Evolutionary conservation across 1,284 basidiomycete species (phyloP), one percentile per base, ranked within the genome.

Genomic region (Fomitopsis palustris): DNA sequence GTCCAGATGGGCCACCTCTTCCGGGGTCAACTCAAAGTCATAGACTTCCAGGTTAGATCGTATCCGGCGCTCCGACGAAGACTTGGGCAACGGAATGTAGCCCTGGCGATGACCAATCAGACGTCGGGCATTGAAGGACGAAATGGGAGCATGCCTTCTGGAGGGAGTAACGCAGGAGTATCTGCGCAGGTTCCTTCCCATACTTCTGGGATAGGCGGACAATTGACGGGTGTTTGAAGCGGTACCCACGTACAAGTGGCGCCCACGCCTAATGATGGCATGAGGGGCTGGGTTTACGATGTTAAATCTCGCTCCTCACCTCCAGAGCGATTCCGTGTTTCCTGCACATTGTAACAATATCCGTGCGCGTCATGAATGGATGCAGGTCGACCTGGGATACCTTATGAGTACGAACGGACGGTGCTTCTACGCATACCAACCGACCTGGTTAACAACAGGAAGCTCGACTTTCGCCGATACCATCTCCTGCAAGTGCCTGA

Each of bases 151-250:
- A 54, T 67, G 87, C 88, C 84, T 90, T 82, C 79, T 90, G 91
- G n/a, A 95, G 71, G 14, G 84, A 88, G 77, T 88, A 93, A 17
- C 90, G 78, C 37, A 93, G 75, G 47, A 93, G 76, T 45, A 95
- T 75, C 66, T 93, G 90, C 1, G 87, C 83, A 16, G 84, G 77
- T 16, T 80, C 74, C 68, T 87, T 91, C 35, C 72, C 69, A 66
- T 90, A 83, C 75, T 86, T 84, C 35, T 72, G 59, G 4, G 77
- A 75, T 12, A 82, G 69, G 10, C 62, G 63, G 17, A 68, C 69
- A 61, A 87, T 76, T 8, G 68, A 65, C 33, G 81, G 76, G 62
- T 83, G 80, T 10, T 78, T 68, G 69, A 86, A 83, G 39, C 79
- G 78, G 65, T 81, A 71, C 12, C 76, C 80, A 33, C 81, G 77